Evolutionary conservation across 164 flowering plant species (phyloP), one percentile per base, ranked within the genome.

Genomic region (Aristolochia californica): DNA sequence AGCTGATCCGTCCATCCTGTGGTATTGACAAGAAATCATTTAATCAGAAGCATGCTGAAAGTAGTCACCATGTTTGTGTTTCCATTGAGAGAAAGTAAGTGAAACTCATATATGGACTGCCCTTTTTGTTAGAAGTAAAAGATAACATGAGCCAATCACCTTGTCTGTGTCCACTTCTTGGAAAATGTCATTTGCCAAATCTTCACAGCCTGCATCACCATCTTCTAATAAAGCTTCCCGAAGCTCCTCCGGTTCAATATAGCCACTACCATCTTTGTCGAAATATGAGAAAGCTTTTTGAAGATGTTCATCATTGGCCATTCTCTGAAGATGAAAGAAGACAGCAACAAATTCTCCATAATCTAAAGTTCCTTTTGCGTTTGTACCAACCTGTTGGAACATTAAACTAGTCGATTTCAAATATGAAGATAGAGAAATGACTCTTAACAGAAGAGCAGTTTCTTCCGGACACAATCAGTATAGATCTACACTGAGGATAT

Each of bases 81-180:
- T 34, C 10, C 40, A 34, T 34, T 34, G n/a, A n/a, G n/a, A n/a
- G n/a, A n/a, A n/a, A n/a, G 1, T 34, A 7, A 34, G 40, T 34
- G 4, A 34, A 34, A 1, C 40, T n/a, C 7, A 34, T 5, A 34
- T 28, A 2, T 28, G 34, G 34, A 34, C 40, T 34, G 10, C 40
- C 40, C 40, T 34, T 8, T 34, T 34, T 7, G 11, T 34, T 5
- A 12, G 7, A 7, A 34, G 10, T 34, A 34, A 9, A 34, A 34
- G 40, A 34, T 34, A 34, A 34, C 40, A 34, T 1, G 10, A 34
- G 10, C 11, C 40, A 34, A 34, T 65, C 52, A 87, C 97, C 97
- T 90, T 90, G 76, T 90, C 89, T 2, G 81, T 80, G 73, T 90
- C 97, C 40, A 90, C 94, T 72, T 90, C 97, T 68, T 75, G 95